A percentile compares a stretch with the other conserved stretches of the same genome.
Evolutionary conservation across 805 yeast species (phyloP).

Genomic region (Cephaloascus fragrans): DNA sequence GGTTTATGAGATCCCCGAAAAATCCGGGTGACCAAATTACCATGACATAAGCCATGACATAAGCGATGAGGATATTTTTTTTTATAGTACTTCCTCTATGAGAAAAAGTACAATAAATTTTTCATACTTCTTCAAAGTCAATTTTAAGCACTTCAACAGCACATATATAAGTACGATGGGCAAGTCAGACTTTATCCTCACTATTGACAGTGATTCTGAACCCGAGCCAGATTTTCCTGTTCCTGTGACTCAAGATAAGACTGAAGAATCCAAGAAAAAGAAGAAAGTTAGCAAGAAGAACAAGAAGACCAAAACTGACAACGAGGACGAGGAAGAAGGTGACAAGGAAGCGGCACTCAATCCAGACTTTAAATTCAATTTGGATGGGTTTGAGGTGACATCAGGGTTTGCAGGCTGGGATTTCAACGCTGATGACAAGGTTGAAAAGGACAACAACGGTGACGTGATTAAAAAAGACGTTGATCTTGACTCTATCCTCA

Average conservation of each 20-base stretch:
- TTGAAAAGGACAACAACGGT: conserved; percentile 9
- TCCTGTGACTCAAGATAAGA: conserved; percentile 40
- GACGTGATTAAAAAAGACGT: conserved; percentile 42
- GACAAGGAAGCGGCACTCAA: conserved; percentile 48
- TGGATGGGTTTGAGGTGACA: conserved; percentile 46
- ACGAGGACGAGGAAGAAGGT: conserved; percentile 19
- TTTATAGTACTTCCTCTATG: no score
- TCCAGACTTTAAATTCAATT: conserved; percentile 63
- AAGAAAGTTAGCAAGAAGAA: conserved; percentile 12
- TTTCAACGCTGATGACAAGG: conserved; percentile 43
- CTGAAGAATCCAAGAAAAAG: conserved; percentile 12
- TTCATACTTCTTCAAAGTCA: no score
- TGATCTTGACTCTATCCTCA: conserved; percentile 80
- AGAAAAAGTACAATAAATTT: no score
- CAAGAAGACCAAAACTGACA: conserved; percentile 7
- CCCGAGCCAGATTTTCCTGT: conserved; percentile 29
- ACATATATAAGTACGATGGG: not conserved
- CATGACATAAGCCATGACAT: not conserved
- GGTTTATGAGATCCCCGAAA: no score
- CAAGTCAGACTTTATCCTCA: conserved; percentile 51
- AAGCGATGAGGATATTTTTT: not conserved
- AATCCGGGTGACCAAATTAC: no score
- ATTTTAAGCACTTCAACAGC: no score
- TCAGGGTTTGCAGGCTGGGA: conserved; percentile 74
- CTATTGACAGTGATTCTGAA: conserved; percentile 58